Percentiles rank a stretch among this genome's conserved stretches.
Conservation (phyloP, 768 basidiomycete species). For the Termitomyces sp. region DNA sequence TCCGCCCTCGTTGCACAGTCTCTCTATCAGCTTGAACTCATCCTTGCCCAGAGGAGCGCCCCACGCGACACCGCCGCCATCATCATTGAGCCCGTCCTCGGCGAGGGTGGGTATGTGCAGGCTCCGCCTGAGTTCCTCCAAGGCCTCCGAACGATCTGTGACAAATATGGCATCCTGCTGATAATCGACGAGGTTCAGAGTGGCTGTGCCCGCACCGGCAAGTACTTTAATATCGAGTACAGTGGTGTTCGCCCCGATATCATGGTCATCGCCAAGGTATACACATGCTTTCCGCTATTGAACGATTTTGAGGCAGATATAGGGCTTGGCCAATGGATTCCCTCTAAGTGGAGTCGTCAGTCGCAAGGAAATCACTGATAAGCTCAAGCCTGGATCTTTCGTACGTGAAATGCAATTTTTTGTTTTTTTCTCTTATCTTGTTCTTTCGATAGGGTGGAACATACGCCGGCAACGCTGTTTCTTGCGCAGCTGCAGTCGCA, state of each 20-base stretch:
- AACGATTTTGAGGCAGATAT: background rate
- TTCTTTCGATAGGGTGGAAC: conserved; percentile 61
- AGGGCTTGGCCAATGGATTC: conserved; percentile 91
- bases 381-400: conserved; percentile 74
- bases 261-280: conserved; percentile 81
- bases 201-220: conserved; percentile 87
- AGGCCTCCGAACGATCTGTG: conserved; percentile 80
- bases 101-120: conserved; percentile 94
- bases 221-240: conserved; percentile 76
- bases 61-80: conserved; percentile 91
- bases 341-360: conserved; percentile 86
- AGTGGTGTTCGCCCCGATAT: conserved; percentile 87
- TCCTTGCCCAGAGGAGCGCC: conserved; percentile 71
- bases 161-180: conserved; percentile 78
- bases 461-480: conserved; percentile 88
- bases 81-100: conserved; percentile 87
- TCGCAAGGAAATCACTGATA: conserved; percentile 76
- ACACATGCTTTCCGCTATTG: background rate
- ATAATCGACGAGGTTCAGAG: conserved; percentile 87
- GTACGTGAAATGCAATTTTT: conserved; percentile 27
- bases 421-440: background rate
- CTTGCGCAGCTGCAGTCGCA: conserved; percentile 88
- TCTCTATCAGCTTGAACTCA: conserved; percentile 76
- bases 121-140: conserved; percentile 76
- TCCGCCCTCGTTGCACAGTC: conserved; percentile 56